Percentiles rank a stretch among this genome's conserved stretches.
Evolutionary conservation across 2,329 filamentous ascomycete species (phyloP).

Genomic region (Diaporthe sp.): DNA sequence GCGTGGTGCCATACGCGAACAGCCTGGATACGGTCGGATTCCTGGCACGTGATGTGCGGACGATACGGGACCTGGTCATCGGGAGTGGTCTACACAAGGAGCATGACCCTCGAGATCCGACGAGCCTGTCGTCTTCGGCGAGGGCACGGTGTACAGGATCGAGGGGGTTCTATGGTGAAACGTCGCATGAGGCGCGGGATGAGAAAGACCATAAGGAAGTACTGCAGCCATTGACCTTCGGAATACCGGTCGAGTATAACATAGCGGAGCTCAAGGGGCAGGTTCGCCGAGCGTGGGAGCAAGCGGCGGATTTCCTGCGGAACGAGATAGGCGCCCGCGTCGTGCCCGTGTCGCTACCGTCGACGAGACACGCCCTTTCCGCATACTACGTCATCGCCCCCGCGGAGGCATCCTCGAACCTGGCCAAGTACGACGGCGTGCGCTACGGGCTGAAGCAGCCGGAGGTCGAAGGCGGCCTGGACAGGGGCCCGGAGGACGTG

Average conservation of each 20-base stretch:
- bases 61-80: slow-evolving; percentile 64
- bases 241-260: slow-evolving; percentile 84
- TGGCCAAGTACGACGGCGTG: slow-evolving; percentile 97
- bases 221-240: slow-evolving; percentile 59
- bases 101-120: slow-evolving; percentile 80
- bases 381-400: slow-evolving; percentile 97
- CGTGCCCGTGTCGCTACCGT: slow-evolving; percentile 82
- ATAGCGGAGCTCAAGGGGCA: slow-evolving; percentile 80
- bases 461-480: slow-evolving; percentile 44
- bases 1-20: slow-evolving; percentile 92
- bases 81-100: slow-evolving; percentile 62
- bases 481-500: slow-evolving; percentile 69
- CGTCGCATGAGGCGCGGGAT: slow-evolving; percentile 23
- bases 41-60: slow-evolving; percentile 67
- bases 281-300: slow-evolving; percentile 78
- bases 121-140: slow-evolving; percentile 70
- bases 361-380: slow-evolving; percentile 86
- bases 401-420: slow-evolving; percentile 94
- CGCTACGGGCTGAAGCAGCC: slow-evolving; percentile 68
- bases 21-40: slow-evolving; percentile 92
- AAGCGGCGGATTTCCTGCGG: slow-evolving; percentile 70
- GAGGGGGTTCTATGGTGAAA: slow-evolving; percentile 45
- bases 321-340: slow-evolving; percentile 74
- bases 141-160: slow-evolving; percentile 60
- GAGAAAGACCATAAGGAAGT: slow-evolving; percentile 44